Percentiles rank a stretch among this genome's conserved stretches.
These are phyloP conservation scores for Pluteus cervinus DNA, from an alignment of 768 basidiomycete species.

Conservation along the genomic window DNA sequence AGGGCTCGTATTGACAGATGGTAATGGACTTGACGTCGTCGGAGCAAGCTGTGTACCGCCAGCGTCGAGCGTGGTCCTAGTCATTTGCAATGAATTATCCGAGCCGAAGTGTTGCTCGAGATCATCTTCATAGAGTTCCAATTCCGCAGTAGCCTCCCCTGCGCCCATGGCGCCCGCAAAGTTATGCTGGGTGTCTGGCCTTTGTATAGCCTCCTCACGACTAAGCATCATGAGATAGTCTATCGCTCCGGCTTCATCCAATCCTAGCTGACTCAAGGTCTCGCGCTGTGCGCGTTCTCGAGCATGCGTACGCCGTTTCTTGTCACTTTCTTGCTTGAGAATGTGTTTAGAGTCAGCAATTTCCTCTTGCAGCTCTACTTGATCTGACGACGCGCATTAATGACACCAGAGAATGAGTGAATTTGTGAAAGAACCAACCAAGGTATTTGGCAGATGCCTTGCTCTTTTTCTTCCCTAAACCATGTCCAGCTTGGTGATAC, in stretches of 20 bases:
- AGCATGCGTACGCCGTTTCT: slow-evolving; percentile 29
- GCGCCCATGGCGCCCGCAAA: slow-evolving; percentile 31
- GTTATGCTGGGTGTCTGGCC: slow-evolving; percentile 5
- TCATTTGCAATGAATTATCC: too few relatives aligned
- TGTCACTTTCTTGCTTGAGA: slow-evolving; percentile 43
- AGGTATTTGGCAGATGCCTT: slow-evolving; percentile 34
- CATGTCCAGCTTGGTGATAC: slow-evolving; percentile 20
- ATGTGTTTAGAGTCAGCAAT: slow-evolving; percentile 54
- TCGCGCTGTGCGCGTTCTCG: slow-evolving; percentile 53
- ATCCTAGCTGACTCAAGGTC: slow-evolving; percentile 55
- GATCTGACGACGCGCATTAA: slow-evolving; percentile 33
- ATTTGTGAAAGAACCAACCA: slow-evolving; percentile 27
- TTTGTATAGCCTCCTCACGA: slow-evolving; percentile 66
- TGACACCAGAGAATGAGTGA: slow-evolving; percentile 4
- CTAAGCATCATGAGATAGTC: slow-evolving; percentile 84
- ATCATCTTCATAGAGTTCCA: too few relatives aligned
- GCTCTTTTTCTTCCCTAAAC: slow-evolving; percentile 26
- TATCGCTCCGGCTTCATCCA: slow-evolving; percentile 68
- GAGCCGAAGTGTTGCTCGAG: too few relatives aligned
- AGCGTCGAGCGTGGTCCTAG: too few relatives aligned
- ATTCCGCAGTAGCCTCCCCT: slow-evolving; percentile 53
- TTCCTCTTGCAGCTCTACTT: slow-evolving; percentile 55
- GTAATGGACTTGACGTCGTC: too few relatives aligned
- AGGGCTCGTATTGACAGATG: too few relatives aligned
- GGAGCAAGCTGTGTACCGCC: too few relatives aligned